A percentile compares a stretch with the other conserved stretches of the same genome.
These are phyloP conservation scores for Ascomycota sp. DNA, from an alignment of 2,329 filamentous ascomycete genomes.

Conservation along the genomic window DNA sequence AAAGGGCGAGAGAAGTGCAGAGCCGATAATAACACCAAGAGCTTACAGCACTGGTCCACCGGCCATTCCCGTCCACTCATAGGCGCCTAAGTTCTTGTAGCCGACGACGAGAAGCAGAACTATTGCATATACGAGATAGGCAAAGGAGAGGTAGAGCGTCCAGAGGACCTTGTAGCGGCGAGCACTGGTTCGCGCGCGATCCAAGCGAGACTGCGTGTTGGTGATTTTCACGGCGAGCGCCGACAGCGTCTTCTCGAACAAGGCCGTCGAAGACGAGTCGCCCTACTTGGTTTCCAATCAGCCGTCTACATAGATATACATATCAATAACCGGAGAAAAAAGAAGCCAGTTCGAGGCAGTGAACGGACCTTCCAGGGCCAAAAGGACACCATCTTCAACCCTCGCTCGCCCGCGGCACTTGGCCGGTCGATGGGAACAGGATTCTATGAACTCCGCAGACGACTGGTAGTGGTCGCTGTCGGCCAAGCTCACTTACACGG, in stretches of 20 bases:
- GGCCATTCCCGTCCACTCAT: constrained; percentile 57
- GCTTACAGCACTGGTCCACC: constrained; percentile 58
- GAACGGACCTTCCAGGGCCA: constrained; percentile 6
- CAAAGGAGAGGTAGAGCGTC: constrained; percentile 77
- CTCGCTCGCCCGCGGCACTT: background rate
- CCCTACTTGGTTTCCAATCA: constrained; percentile 24
- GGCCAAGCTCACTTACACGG: too few relatives aligned
- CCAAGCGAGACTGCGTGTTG: constrained; percentile 48
- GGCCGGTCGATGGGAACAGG: background rate
- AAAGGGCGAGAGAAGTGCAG: too few relatives aligned
- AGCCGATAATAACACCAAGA: background rate
- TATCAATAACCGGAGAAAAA: too few relatives aligned
- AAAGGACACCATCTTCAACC: constrained; percentile 4
- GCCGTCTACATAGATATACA: too few relatives aligned
- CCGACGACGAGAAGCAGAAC: constrained; percentile 70
- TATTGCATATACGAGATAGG: constrained; percentile 68
- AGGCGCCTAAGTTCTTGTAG: constrained; percentile 49
- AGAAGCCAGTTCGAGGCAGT: background rate
- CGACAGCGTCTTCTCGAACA: constrained; percentile 79
- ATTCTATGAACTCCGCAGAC: too few relatives aligned
- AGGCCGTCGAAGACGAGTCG: constrained; percentile 61
- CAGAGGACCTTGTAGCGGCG: constrained; percentile 65
- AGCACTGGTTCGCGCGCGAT: constrained; percentile 46
- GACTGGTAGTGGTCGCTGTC: too few relatives aligned
- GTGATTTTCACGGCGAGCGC: constrained; percentile 64